Base-by-base conservation (phyloP, 2,329 filamentous ascomycete species). In the Pseudocercospora pini-densiflorae region DNA sequence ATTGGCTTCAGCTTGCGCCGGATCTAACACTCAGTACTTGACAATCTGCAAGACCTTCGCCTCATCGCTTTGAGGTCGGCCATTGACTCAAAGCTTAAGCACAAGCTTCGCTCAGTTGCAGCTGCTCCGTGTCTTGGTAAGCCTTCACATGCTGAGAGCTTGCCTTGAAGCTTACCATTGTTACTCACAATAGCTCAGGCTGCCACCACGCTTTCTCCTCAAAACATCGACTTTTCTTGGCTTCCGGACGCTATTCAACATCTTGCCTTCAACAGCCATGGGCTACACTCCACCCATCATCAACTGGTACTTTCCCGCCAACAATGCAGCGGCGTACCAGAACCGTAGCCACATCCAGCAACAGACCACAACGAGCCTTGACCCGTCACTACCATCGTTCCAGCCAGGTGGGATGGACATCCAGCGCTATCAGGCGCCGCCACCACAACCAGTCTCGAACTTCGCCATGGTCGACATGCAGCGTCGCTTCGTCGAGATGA, bases 381-480 rank as follows among this genome's bases (percentile, higher is more conserved):
- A 65, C 33, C 60, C 69, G 8, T 57, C 63, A 3, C 45, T 45
- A 3, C 63, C 61, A 9, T 45, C 51, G 31, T 67, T 67, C 57
- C 68, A 64, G n/a, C 61, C 61, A 14, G 29, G 24, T 27, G 47
- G 33, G 14, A 57, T 43, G 29, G 45, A 36, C 4, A 10, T 67
- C 5, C 65, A 67, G 40, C 47, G 19, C 21, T 67, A 64, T 24
- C 54, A 43, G 36, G 23, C 59, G 16, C 24, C 19, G 33, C 40
- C 19, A 12, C 51, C 19, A 24, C 60, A 24, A 24, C 14, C 36
- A 8, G 33, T 33, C 24, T 23, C 24, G 31, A 19, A 23, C 21
- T 12, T 31, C 9, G 16, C 53, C n/a, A 58, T 51, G 53, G 21
- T 33, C 14, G 27, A 59, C 10, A 51, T 63, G 23, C 53, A 58